Evolutionary conservation across 2,329 filamentous ascomycete genomes (phyloP), one percentile per base, ranked within the genome.

Genomic region (Fusarium sarcochroum): DNA sequence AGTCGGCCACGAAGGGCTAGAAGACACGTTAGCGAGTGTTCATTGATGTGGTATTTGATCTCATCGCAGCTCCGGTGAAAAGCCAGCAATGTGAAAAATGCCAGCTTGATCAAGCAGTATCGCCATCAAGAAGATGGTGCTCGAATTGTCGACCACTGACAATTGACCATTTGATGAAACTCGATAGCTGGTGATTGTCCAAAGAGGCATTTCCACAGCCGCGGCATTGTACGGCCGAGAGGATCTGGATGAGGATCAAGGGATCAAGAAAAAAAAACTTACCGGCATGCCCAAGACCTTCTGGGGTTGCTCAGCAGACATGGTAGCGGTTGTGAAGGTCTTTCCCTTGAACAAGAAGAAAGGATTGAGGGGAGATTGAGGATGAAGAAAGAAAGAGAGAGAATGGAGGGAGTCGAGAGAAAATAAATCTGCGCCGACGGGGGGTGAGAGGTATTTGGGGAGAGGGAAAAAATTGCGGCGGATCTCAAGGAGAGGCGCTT

Each of bases 1-100:
- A 98, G 88, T 98, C 95, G 81, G 97, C 93, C 82, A 98, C 81
- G 89, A 98, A 98, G 83, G 93, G 93, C 91, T 97, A 66, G 57
- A 71, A 68, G 53, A 66, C 53, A 67, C 40, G 66, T 75, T 75
- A 75, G 72, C 63, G 20, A 55, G 63, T 64, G 54, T 21, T 44
- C 50, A 11, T 30, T 15, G 13, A 34, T 18, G 23, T 37, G 21
- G 32, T 25, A 10, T 18, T 37, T 9, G 21, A 10, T 20, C 11
- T 23, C n/a, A 34, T 40, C 35, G 35, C 35, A 45, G 21, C 59
- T 42, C 58, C 18, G 42, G 23, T 25, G 17, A 58, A 30, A 47
- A 32, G 49, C 44, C 69, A 44, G 32, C 65, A 15, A 44, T 21
- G 48, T 51, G 59, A 52, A 50, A 52, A 38, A 42, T 21, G 21